Conservation (phyloP, 2,329 filamentous ascomycete genomes). For the Paraphaeosphaeria minitans region DNA sequence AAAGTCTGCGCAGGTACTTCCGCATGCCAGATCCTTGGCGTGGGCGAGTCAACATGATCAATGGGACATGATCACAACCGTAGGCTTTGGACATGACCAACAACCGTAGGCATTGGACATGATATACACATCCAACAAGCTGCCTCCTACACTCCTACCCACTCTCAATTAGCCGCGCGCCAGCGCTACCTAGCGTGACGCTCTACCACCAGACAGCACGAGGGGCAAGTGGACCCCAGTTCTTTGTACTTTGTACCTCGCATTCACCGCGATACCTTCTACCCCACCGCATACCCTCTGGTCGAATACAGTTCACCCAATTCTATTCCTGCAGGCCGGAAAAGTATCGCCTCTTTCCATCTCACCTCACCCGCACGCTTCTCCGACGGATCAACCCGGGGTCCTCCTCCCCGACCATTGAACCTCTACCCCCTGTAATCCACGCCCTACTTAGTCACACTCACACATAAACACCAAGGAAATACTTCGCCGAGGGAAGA, state of each 20-base stretch:
- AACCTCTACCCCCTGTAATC: not conserved
- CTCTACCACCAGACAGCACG: not conserved
- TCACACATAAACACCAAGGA: not conserved
- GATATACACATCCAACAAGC: not conserved
- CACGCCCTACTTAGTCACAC: not conserved
- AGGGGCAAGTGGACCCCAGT: constrained; percentile 1
- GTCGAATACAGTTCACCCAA: too few relatives aligned
- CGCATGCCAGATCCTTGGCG: too few relatives aligned
- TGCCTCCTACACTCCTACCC: not conserved
- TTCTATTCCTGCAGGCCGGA: not conserved
- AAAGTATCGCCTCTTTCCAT: not conserved
- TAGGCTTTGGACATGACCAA: not conserved
- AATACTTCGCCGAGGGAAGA: too few relatives aligned
- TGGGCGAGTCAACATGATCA: too few relatives aligned
- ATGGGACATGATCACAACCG: too few relatives aligned
- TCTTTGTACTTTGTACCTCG: not conserved
- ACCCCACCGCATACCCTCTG: not conserved
- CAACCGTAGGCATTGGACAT: not conserved
- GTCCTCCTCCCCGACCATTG: constrained; percentile 1
- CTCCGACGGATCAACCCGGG: not conserved
- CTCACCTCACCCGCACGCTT: not conserved
- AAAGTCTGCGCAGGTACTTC: too few relatives aligned
- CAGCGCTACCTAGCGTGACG: constrained; percentile 1
- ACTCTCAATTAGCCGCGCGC: not conserved
- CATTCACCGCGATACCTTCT: not conserved